These are phyloP conservation scores for Ochetophila trinervis DNA, from an alignment of 306 rosid genomes.

Conservation along the genomic window DNA sequence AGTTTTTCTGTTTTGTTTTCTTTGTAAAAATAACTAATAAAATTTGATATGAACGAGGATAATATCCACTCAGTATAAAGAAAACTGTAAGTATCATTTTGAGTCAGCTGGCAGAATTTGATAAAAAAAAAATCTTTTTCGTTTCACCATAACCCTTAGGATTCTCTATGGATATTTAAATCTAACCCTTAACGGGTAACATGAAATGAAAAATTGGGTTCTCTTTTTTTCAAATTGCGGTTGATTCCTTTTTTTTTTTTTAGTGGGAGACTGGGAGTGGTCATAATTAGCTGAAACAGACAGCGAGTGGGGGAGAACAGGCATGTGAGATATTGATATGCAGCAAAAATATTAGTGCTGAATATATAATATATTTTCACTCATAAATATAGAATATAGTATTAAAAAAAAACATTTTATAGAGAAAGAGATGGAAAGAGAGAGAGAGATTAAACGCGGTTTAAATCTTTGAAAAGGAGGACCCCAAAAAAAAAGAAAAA, in stretches of 20 bases:
- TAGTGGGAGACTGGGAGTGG: slow-evolving; percentile 3
- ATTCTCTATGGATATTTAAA: slow-evolving; percentile 10
- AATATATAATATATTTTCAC: too few relatives aligned
- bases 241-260: slow-evolving; percentile 17
- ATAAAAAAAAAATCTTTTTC: slow-evolving; percentile 7
- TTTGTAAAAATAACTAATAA: too few relatives aligned
- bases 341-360: too few relatives aligned
- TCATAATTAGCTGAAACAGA: background rate
- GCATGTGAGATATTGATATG: slow-evolving; percentile 27
- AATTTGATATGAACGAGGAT: background rate
- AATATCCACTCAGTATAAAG: background rate
- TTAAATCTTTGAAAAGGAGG: background rate
- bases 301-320: background rate
- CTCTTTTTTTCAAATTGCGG: slow-evolving; percentile 16
- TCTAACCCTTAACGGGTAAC: too few relatives aligned
- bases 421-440: slow-evolving; percentile 8
- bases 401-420: too few relatives aligned
- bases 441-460: slow-evolving; percentile 14
- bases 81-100: background rate
- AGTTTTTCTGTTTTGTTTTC: slow-evolving; percentile 17
- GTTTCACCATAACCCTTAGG: slow-evolving; percentile 20
- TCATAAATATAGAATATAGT: too few relatives aligned
- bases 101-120: too few relatives aligned
- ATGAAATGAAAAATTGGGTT: slow-evolving; percentile 22
- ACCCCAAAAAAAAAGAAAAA: background rate